phyloP scores from a whole-genome alignment of 1,284 basidiomycete genomes.

The Sanghuangporus weigelae region DNA sequence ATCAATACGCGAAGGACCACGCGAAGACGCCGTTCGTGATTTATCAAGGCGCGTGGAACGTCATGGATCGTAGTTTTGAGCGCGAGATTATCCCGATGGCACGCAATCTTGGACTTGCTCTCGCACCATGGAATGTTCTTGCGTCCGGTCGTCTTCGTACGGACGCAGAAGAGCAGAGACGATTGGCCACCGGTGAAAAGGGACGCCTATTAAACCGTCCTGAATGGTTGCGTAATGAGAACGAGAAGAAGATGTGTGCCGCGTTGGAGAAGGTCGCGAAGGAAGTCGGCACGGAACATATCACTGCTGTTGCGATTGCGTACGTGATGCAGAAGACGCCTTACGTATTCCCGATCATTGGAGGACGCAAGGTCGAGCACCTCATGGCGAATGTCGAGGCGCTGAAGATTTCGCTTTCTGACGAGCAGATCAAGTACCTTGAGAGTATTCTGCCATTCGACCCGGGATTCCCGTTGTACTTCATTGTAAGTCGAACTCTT shows the following conservation, averaged over 20 bases:
- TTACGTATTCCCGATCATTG: conserved; percentile 20
- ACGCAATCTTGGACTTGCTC: conserved; percentile 32
- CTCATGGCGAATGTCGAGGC: conserved; percentile 20
- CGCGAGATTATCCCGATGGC: conserved; percentile 51
- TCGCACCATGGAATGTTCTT: conserved; percentile 29
- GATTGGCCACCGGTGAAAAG: conserved; percentile 14
- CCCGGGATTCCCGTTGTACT: conserved; percentile 20
- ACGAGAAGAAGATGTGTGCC: conserved; percentile 17
- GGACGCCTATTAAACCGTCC: conserved; percentile 4
- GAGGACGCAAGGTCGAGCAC: conserved; percentile 21
- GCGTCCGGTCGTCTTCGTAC: conserved; percentile 23
- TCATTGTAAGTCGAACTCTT: conserved; percentile 20
- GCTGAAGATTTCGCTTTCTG: conserved; percentile 23
- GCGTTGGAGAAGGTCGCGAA: conserved; percentile 28
- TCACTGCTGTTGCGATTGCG: conserved; percentile 18
- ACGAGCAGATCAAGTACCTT: conserved; percentile 21
- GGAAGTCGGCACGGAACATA: conserved; percentile 28
- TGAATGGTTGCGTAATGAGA: conserved; percentile 17
- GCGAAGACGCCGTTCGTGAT: conserved; percentile 46
- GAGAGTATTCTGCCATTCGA: conserved; percentile 24
- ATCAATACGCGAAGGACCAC: conserved; percentile 34
- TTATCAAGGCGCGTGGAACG: conserved; percentile 50
- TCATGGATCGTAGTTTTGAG: conserved; percentile 41
- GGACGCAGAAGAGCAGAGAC: conserved; percentile 18
- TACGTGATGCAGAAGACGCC: conserved; percentile 20